Evolutionary conservation across 768 basidiomycete species (phyloP), one percentile per base, ranked within the genome.

Genomic region (Naganishia vishniacii): DNA sequence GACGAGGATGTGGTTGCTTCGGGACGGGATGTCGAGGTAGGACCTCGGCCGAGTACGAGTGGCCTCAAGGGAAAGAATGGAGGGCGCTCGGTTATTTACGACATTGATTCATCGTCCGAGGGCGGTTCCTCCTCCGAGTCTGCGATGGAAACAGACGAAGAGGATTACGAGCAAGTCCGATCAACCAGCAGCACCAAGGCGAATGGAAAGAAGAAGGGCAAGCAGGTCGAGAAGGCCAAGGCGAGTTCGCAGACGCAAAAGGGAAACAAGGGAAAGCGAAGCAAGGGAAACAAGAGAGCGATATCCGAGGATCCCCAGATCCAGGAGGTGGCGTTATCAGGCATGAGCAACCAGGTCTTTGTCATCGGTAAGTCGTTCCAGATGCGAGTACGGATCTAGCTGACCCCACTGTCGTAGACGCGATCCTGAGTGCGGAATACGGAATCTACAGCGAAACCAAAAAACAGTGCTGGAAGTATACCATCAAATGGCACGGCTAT

Each of bases 91-190:
- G 18, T n/a, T 23, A 48, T 44, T 29, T 31, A 5, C 61, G 61
- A 51, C 51, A 59, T 49, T 59, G 60, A 48, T 34, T 25, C 59
- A 23, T 44, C 42, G 11, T 67, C 73, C 73, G 62, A 78, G 76
- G 67, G 77, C 69, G 80, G 77, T 37, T 76, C 76, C 69, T 68
- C 80, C 37, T 56, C 53, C 5, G 53, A 20, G 16, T 56, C 53
- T 25, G 53, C 53, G n/a, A 20, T 37, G 11, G 53, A 56, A 40
- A 56, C 53, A 34, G 53, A 56, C 23, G 53, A 56, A 56, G 53
- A 26, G 5, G 53, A 40, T 20, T 56, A 56, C 23, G 53, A 75
- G 69, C 69, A 70, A 56, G 42, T 44, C n/a, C 6, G n/a, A 44
- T n/a, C 37, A 8, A 67, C 67, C n/a, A 32, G 61, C 16, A 67